Conservation (phyloP, 2,329 filamentous ascomycete species). For the Aspergillus aculeatinus region DNA sequence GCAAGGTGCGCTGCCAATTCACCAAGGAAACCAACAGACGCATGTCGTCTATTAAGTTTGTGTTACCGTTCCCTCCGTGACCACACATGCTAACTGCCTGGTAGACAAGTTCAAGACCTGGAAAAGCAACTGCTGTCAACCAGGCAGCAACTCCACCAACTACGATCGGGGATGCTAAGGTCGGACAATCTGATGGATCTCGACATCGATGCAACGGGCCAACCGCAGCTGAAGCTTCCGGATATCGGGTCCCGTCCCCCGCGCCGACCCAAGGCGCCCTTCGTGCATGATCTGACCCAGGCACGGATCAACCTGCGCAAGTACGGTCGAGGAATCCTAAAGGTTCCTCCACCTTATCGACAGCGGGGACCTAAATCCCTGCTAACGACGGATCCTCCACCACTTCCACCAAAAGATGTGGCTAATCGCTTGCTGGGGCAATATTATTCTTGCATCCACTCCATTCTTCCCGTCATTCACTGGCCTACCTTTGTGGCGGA, state of each 20-base stretch:
- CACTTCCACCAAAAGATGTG: constrained; percentile 67
- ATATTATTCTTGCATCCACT: constrained; percentile 76
- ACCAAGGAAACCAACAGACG: constrained; percentile 97
- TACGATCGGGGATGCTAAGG: constrained; percentile 64
- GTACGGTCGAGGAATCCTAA: constrained; percentile 76
- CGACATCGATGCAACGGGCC: constrained; percentile 39
- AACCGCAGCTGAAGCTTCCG: constrained; percentile 59
- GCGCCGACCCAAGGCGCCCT: constrained; percentile 60
- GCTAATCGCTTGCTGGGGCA: constrained; percentile 71
- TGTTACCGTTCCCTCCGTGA: constrained; percentile 15
- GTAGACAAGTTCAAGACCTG: constrained; percentile 84
- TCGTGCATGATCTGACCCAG: constrained; percentile 67
- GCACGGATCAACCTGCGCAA: constrained; percentile 71
- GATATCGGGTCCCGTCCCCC: constrained; percentile 66
- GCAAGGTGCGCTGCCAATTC: constrained; percentile 96
- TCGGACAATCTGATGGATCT: constrained; percentile 48
- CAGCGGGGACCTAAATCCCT: constrained; percentile 50
- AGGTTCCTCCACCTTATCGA: constrained; percentile 69
- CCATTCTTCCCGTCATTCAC: constrained; percentile 80
- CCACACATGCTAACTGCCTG: constrained; percentile 20
- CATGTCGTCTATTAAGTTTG: constrained; percentile 95
- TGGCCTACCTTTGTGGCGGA: constrained; percentile 79
- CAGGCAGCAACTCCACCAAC: constrained; percentile 73
- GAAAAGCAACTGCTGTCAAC: constrained; percentile 85
- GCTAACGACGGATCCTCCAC: constrained; percentile 58